A percentile compares a stretch with the other conserved stretches of the same genome.
Evolutionary conservation across 495 filamentous ascomycete genomes (phyloP).

Genomic region (Penicillium cinerascens): DNA sequence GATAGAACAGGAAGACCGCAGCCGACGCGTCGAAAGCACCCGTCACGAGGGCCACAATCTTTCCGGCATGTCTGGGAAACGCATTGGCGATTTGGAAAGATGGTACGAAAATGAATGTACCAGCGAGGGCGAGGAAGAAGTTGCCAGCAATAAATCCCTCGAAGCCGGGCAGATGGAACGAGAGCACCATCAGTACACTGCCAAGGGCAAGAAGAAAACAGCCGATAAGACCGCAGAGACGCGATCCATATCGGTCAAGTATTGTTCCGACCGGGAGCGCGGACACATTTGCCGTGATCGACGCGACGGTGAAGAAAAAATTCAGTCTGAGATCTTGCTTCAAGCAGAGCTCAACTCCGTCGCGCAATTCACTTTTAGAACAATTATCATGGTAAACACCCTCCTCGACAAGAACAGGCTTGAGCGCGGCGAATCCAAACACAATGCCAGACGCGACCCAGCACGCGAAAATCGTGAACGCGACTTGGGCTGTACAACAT

Average conservation of each 20-base stretch:
- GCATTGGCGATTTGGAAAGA: conserved; percentile 70
- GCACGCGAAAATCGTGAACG: conserved; percentile 15
- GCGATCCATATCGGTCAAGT: conserved; percentile 64
- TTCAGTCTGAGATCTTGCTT: conserved; percentile 68
- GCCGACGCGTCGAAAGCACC: conserved; percentile 71
- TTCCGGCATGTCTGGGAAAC: conserved; percentile 61
- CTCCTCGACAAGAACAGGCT: conserved; percentile 64
- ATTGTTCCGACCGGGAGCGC: conserved; percentile 72
- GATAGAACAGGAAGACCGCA: conserved; percentile 64
- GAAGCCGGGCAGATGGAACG: conserved; percentile 49
- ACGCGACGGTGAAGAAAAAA: conserved; percentile 79
- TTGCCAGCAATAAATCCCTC: conserved; percentile 64
- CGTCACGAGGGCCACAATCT: conserved; percentile 65
- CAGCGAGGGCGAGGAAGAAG: conserved; percentile 62
- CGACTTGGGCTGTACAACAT: conserved; percentile 9
- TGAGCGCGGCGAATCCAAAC: conserved; percentile 72
- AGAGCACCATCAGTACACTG: conserved; percentile 54
- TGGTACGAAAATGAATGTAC: conserved; percentile 67
- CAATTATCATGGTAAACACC: conserved; percentile 55
- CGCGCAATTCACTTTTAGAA: conserved; percentile 38
- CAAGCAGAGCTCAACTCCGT: conserved; percentile 53
- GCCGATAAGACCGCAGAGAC: conserved; percentile 54
- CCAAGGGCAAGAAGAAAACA: conserved; percentile 55
- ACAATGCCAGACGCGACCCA: conserved; percentile 53
- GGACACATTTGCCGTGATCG: conserved; percentile 76